phyloP scores from a whole-genome alignment of 345 rosid genomes.

The Rhizophora mangle region DNA sequence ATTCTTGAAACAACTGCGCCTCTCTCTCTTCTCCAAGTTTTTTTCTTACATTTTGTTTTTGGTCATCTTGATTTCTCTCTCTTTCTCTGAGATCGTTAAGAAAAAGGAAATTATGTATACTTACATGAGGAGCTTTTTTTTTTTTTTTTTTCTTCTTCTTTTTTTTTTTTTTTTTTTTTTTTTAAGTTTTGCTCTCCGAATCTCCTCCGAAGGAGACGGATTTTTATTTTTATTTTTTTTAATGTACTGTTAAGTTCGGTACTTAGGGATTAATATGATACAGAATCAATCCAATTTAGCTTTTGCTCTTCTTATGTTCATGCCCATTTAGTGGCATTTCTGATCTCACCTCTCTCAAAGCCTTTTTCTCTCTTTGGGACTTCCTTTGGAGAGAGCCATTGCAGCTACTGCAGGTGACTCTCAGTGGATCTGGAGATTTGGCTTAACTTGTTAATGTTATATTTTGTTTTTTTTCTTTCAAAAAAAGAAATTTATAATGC shows the following conservation, averaged over 20 bases:
- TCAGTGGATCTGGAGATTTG: constrained; percentile 44
- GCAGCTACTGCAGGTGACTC: constrained; percentile 30
- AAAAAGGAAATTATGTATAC: constrained; percentile 26
- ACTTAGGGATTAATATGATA: not conserved
- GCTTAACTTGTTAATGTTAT: constrained; percentile 30
- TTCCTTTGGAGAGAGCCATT: constrained; percentile 29
- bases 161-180: constrained; percentile 6
- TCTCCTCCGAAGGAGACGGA: constrained; percentile 25
- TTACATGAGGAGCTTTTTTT: constrained; percentile 38
- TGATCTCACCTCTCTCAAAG: constrained; percentile 17
- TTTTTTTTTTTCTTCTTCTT: constrained; percentile 21
- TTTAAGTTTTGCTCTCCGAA: constrained; percentile 8
- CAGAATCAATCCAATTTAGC: constrained; percentile 8
- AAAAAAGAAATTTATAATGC: not conserved
- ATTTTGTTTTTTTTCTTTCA: not conserved
- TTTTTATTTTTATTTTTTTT: not conserved
- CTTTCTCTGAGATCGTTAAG: constrained; percentile 26
- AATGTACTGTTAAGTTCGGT: constrained; percentile 5
- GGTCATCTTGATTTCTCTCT: constrained; percentile 1
- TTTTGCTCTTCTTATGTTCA: not conserved
- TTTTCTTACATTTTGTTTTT: not conserved
- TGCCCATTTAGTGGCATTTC: not conserved
- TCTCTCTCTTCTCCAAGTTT: not conserved
- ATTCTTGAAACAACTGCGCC: constrained; percentile 40
- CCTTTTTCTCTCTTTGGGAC: not conserved